Conservation (phyloP, 2,329 filamentous ascomycete species). For the Bipolaris zeicola region DNA sequence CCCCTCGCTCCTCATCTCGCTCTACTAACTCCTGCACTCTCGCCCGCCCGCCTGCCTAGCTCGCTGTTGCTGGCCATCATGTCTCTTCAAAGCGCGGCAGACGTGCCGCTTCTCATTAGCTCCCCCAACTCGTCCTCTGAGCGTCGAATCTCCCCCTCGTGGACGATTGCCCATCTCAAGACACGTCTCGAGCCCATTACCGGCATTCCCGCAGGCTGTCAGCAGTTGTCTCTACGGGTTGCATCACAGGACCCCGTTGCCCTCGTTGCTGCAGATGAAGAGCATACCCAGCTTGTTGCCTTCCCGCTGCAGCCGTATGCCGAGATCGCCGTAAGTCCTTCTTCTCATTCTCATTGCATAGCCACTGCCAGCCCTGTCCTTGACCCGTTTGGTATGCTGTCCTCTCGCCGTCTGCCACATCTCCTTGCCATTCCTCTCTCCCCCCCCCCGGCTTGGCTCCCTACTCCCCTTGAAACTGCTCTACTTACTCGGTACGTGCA, state of each 20-base stretch:
- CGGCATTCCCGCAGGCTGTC: conserved; percentile 80
- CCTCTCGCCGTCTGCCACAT: conserved; percentile 43
- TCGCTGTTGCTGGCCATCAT: conserved; percentile 15
- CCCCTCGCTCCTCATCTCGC: conserved; percentile 15
- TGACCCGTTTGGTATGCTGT: conserved; percentile 13
- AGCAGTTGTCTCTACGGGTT: conserved; percentile 75
- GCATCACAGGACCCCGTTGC: conserved; percentile 66
- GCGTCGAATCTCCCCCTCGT: conserved; percentile 88
- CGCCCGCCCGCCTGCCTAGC: conserved; percentile 17
- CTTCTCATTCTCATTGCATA: conserved; percentile 23
- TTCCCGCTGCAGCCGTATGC: conserved; percentile 76
- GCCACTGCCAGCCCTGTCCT: conserved; percentile 22
- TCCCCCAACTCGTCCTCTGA: conserved; percentile 83
- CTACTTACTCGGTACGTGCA: conserved; percentile 15
- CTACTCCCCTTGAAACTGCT: conserved; percentile 14
- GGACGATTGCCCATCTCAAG: conserved; percentile 85
- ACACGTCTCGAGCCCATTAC: conserved; percentile 90
- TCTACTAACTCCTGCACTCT: conserved; percentile 13
- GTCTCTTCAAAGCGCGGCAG: conserved; percentile 61
- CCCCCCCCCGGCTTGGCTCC: conserved; percentile 8
- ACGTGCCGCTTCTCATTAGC: conserved; percentile 75
- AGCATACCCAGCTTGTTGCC: conserved; percentile 65
- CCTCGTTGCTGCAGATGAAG: conserved; percentile 74
- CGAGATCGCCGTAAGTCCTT: conserved; percentile 74
- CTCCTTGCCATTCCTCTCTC: conserved; percentile 17